These are phyloP conservation scores for Centrapalus pauciflorus DNA, from an alignment of 129 eudicot genomes.

Conservation along the genomic window DNA sequence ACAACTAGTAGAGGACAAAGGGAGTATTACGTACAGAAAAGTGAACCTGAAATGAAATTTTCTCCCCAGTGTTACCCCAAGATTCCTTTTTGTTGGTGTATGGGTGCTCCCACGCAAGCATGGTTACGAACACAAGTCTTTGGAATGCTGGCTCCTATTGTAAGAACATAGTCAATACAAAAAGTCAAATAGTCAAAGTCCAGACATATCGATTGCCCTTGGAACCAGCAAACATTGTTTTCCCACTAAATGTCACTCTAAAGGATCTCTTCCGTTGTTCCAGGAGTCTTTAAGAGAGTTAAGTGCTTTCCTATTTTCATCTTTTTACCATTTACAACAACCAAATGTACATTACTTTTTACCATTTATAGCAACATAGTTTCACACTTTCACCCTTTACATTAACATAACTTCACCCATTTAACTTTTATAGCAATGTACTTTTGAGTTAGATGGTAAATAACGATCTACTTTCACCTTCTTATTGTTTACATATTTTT, in stretches of 20 bases:
- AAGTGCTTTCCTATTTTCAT: too few relatives aligned
- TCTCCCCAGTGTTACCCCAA: conserved; percentile 33
- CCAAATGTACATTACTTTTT: too few relatives aligned
- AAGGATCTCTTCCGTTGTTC: too few relatives aligned
- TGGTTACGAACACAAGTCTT: conserved; percentile 74
- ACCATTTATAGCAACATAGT: too few relatives aligned
- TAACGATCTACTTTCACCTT: too few relatives aligned
- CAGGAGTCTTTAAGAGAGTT: too few relatives aligned
- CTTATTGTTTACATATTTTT: too few relatives aligned
- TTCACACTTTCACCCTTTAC: too few relatives aligned
- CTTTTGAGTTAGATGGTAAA: too few relatives aligned
- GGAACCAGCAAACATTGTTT: not conserved
- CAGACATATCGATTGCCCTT: not conserved
- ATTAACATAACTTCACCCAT: too few relatives aligned
- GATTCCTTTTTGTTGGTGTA: conserved; percentile 39
- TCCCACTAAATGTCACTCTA: not conserved
- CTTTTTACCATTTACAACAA: too few relatives aligned
- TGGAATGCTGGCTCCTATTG: conserved; percentile 83
- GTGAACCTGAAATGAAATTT: conserved; percentile 62
- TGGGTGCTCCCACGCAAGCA: conserved; percentile 96
- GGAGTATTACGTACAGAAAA: conserved; percentile 31
- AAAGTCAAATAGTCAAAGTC: conserved; percentile 1
- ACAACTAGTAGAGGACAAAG: conserved; percentile 12
- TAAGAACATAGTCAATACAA: conserved; percentile 15
- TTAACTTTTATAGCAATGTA: too few relatives aligned